These are phyloP conservation scores for Cicer cuneatum DNA, from an alignment of 306 rosid genomes.

Conservation along the genomic window DNA sequence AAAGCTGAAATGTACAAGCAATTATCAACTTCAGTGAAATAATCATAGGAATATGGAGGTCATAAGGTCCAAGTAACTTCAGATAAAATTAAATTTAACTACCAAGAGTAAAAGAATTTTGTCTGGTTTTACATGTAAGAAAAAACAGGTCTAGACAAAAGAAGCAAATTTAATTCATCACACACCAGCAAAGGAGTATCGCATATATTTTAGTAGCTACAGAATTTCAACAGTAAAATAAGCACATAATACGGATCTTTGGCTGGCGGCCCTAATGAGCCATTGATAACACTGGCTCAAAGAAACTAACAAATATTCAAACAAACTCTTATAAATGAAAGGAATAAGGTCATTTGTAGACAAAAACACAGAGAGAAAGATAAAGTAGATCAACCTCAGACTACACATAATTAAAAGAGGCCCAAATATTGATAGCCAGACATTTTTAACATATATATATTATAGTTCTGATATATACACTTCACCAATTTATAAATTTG, in stretches of 20 bases:
- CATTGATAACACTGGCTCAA: too few relatives aligned
- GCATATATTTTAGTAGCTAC: too few relatives aligned
- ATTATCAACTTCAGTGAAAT: conserved; percentile 29
- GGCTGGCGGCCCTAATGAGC: too few relatives aligned
- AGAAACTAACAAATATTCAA: too few relatives aligned
- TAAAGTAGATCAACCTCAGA: neutral
- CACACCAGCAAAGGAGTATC: too few relatives aligned
- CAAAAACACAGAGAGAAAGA: neutral
- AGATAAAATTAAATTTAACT: conserved; percentile 11
- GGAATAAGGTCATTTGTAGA: too few relatives aligned
- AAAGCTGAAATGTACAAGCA: conserved; percentile 57
- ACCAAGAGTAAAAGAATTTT: neutral
- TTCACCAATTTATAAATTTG: neutral
- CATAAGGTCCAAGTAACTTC: neutral
- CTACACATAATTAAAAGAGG: neutral
- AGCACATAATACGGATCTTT: too few relatives aligned
- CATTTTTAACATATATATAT: neutral
- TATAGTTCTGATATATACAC: neutral
- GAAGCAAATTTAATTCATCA: conserved; percentile 13
- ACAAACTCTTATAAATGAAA: too few relatives aligned
- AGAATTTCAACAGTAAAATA: too few relatives aligned
- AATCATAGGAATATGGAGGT: neutral
- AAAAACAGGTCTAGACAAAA: neutral
- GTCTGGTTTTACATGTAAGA: neutral
- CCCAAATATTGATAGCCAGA: neutral